Evolutionary conservation across 306 rosid genomes (phyloP).

Genomic region (Lathyrus sativus): DNA sequence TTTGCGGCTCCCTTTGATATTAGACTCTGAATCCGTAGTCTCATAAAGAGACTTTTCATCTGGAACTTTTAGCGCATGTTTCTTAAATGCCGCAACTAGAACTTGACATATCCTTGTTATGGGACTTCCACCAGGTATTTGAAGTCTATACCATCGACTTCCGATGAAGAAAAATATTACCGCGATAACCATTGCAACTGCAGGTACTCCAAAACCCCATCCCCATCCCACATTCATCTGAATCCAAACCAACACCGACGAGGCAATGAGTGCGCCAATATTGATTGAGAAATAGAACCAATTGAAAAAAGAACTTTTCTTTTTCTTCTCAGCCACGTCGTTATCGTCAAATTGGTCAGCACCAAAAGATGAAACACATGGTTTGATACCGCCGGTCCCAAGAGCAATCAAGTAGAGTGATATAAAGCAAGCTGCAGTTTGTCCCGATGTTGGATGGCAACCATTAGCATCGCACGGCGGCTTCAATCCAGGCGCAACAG

Average conservation of each 20-base stretch:
- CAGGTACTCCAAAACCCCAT: constrained; percentile 90
- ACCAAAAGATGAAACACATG: constrained; percentile 81
- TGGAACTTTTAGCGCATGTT: constrained; percentile 49
- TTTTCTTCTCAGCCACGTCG: constrained; percentile 59
- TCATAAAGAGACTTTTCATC: constrained; percentile 68
- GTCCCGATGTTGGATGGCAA: constrained; percentile 55
- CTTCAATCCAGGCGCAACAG: constrained; percentile 56
- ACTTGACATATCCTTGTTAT: constrained; percentile 76
- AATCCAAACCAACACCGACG: constrained; percentile 75
- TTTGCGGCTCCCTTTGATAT: constrained; percentile 78
- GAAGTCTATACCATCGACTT: constrained; percentile 62
- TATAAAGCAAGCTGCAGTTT: constrained; percentile 47
- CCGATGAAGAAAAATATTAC: constrained; percentile 66
- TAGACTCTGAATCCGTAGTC: constrained; percentile 57
- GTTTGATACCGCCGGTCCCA: constrained; percentile 89
- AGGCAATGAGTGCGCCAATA: constrained; percentile 74
- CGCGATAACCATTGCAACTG: constrained; percentile 72
- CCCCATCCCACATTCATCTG: constrained; percentile 95
- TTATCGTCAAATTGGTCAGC: constrained; percentile 87
- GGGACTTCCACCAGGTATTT: constrained; percentile 81
- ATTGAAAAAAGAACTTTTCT: constrained; percentile 78
- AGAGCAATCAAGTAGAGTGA: constrained; percentile 79
- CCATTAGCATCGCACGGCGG: constrained; percentile 51
- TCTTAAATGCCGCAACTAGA: constrained; percentile 59
- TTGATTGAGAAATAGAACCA: constrained; percentile 86